Evolutionary conservation across 768 basidiomycete species (phyloP), one percentile per base, ranked within the genome.

Genomic region (Termitomyces sp.): DNA sequence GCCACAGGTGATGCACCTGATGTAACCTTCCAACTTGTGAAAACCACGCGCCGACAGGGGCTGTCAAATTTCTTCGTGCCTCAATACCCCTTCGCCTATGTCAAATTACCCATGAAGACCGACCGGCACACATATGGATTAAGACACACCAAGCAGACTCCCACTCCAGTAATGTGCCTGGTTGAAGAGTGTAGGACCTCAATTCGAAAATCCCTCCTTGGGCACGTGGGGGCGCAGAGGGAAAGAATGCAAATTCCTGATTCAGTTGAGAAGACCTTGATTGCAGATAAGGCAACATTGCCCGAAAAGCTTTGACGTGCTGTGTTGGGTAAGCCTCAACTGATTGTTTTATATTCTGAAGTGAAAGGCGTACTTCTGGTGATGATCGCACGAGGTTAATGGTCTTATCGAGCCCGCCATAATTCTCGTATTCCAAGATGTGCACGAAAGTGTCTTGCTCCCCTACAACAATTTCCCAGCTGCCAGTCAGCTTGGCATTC

Each of bases 1-100:
- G 95, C 96, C 96, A 98, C 74, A 98, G 83, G 73, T 98, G 96
- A 69, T 98, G 91, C 8, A 97, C 96, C 63, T 92, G 82, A 67
- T 92, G 88, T 54, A 92, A 76, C 49, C 88, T 81, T 52, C 92
- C 92, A 48, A 92, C 78, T 70, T 93, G 92, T 56, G 90, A 89
- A 73, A 92, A 95, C 91, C 92, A 94, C n/a, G 90, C 90, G 30
- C 91, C 93, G 13, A 92, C 83, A 45, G 91, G 95, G 57, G 83
- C 83, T 55, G 96, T 87, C 66, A 90, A 90, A 70, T 88, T 86
- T 60, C 87, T 81, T 52, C 97, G 85, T 11, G 97, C 97, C 67
- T 98, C 96, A 49, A 99, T 91, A 10, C 97, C 97, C 68, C 80
- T 82, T 60, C 94, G 85, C 96, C 93, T 94, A 54, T n/a, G n/a